Evolutionary conservation across 768 basidiomycete species (phyloP).

Genomic region (Kwoniella botswanensis): DNA sequence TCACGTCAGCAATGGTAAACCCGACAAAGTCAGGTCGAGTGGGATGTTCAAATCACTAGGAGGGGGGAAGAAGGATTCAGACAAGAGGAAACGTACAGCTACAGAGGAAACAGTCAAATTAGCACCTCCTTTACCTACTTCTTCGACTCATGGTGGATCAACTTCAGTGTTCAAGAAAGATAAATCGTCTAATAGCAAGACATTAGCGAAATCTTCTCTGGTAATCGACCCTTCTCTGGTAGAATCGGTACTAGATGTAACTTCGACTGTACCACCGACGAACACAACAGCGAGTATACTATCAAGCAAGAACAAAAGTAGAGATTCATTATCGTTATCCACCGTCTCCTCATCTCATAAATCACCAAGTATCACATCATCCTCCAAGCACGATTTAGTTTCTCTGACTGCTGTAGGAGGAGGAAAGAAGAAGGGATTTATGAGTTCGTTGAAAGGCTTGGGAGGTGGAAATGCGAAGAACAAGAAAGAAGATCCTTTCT

Average conservation of each 20-base stretch:
- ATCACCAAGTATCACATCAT: conserved; percentile 6
- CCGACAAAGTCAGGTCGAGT: conserved; percentile 1
- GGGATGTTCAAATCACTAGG: conserved; percentile 15
- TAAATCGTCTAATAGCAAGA: not conserved
- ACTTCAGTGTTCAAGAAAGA: not conserved
- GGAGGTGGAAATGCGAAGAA: conserved; percentile 9
- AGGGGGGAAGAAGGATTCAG: conserved; percentile 3
- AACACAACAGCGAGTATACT: not conserved
- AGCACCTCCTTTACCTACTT: not conserved
- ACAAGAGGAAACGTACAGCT: conserved; percentile 17
- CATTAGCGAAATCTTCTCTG: conserved; percentile 20
- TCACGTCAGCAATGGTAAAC: conserved; percentile 8
- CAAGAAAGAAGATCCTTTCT: conserved; percentile 16
- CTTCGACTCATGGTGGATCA: not conserved
- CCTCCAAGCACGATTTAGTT: conserved; percentile 6
- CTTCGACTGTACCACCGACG: not conserved
- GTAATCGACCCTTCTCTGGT: conserved; percentile 23
- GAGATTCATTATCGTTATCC: conserved; percentile 1
- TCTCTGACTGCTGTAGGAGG: not conserved
- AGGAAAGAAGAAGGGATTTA: conserved; percentile 27
- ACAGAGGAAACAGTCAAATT: conserved; percentile 23
- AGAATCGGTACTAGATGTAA: conserved; percentile 23
- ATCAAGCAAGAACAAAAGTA: not conserved
- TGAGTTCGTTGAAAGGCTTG: conserved; percentile 18
- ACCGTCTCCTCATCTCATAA: not conserved